Evolutionary conservation across 495 filamentous ascomycete species (phyloP), one percentile per base, ranked within the genome.

Genomic region (Trichoderma orchidacearum): DNA sequence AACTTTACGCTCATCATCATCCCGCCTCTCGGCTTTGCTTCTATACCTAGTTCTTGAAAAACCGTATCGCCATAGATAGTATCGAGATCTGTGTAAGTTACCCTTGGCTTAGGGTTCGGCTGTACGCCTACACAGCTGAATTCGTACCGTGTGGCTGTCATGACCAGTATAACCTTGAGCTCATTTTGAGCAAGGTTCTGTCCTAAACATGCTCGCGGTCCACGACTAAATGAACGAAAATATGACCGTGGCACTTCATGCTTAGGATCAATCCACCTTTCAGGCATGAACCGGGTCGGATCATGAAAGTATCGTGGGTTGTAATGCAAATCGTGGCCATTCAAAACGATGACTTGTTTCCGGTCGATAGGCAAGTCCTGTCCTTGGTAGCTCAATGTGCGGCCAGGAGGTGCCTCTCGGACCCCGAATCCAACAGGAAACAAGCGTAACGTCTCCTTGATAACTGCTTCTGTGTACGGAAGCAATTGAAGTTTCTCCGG

Each of bases 361-460:
- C n/a, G n/a, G n/a, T 73, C 71, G 1, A 71, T 70, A 3, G 71
- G 72, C 18, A 68, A 68, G 7, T 36, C 63, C 3, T 63, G 66
- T 9, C 30, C 45, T 35, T 29, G 71, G 54, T 5, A 57, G 58
- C 12, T 68, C 62, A 0, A 70, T 63, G 6, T 70, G 68, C 18
- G 68, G 51, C 9, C 64, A 64, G 21, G 57, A 17, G 45, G 18
- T 27, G 23, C 64, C 11, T 65, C 64, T 1, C 69, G 65, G 25
- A 63, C 61, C 7, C 57, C 66, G 4, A 34, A 56, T 0, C 70
- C 67, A 3, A 69, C 61, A 7, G 72, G 67, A 54, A 69, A 73
- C 1, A 79, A 60, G 2, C 76, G 68, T 30, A 78, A 59, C 4
- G 70, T 61, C 56, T 80, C 78, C 54, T 78, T 79, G 51, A 80